These are phyloP conservation scores for Botrytis byssoidea DNA, from an alignment of 2,329 filamentous ascomycete species.

Conservation along the genomic window DNA sequence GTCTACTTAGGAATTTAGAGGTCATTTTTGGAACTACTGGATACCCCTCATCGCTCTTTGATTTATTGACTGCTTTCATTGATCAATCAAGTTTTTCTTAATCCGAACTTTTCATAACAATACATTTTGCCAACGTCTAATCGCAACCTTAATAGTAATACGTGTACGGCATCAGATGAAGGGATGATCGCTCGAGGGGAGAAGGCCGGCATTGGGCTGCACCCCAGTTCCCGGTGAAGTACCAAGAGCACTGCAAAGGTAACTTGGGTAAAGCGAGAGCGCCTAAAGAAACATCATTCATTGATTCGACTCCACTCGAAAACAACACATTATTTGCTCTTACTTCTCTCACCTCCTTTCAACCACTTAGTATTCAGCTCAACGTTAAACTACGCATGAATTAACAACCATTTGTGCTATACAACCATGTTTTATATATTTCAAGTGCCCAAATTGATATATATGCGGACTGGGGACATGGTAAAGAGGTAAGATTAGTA, in stretches of 20 bases:
- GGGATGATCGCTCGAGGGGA: neutral
- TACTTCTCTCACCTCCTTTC: neutral
- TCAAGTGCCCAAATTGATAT: neutral
- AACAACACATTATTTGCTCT: constrained; percentile 5
- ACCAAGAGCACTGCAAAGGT: constrained; percentile 4
- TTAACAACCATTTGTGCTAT: constrained; percentile 47
- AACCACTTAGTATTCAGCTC: constrained; percentile 32
- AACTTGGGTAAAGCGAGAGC: neutral
- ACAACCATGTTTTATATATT: constrained; percentile 35
- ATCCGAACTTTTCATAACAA: constrained; percentile 11
- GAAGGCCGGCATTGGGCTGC: neutral
- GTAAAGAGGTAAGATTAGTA: constrained; percentile 11
- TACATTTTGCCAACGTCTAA: neutral
- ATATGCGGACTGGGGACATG: constrained; percentile 12
- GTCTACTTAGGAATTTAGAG: neutral
- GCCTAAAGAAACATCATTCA: neutral
- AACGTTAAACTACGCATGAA: constrained; percentile 54
- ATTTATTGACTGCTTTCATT: neutral
- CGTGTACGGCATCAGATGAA: constrained; percentile 24
- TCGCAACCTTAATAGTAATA: neutral
- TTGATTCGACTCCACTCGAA: constrained; percentile 3
- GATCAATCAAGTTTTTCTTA: neutral
- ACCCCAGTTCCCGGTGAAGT: constrained; percentile 9
- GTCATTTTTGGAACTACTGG: neutral
- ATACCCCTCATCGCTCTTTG: neutral